Conservation (phyloP, 2,329 filamentous ascomycete genomes). For the Aspergillus floridensis region DNA sequence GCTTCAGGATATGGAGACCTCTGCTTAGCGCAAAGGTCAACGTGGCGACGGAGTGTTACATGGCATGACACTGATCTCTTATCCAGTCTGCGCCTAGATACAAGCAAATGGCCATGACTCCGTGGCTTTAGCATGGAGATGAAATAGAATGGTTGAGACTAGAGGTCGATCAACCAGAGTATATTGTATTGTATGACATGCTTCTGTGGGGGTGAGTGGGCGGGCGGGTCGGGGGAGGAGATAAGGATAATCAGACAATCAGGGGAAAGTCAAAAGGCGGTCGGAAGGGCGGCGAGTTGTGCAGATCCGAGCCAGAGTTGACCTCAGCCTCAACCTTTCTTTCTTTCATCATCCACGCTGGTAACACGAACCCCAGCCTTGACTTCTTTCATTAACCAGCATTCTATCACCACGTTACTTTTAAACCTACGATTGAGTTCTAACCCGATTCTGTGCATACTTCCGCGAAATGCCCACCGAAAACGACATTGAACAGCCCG, state of each 20-base stretch:
- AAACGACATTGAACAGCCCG: conserved; percentile 5
- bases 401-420: neutral
- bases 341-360: neutral
- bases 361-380: neutral
- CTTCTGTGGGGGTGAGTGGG: neutral
- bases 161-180: neutral
- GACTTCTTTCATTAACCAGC: neutral
- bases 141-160: neutral
- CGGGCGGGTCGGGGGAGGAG: neutral
- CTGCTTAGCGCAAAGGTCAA: neutral
- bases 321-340: neutral
- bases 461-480: conserved; percentile 14
- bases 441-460: neutral
- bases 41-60: conserved; percentile 2
- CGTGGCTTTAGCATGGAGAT: neutral
- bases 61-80: neutral
- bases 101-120: neutral
- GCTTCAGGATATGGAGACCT: conserved; percentile 12
- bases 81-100: neutral
- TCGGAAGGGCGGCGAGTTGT: neutral
- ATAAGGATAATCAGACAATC: neutral
- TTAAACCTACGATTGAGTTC: neutral
- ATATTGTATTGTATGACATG: neutral
- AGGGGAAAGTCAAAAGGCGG: conserved; percentile 3
- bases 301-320: neutral